Percentiles rank a stretch among this genome's conserved stretches.
Evolutionary conservation across 495 filamentous ascomycete species (phyloP).

Genomic region (Trichoderma gamsii): DNA sequence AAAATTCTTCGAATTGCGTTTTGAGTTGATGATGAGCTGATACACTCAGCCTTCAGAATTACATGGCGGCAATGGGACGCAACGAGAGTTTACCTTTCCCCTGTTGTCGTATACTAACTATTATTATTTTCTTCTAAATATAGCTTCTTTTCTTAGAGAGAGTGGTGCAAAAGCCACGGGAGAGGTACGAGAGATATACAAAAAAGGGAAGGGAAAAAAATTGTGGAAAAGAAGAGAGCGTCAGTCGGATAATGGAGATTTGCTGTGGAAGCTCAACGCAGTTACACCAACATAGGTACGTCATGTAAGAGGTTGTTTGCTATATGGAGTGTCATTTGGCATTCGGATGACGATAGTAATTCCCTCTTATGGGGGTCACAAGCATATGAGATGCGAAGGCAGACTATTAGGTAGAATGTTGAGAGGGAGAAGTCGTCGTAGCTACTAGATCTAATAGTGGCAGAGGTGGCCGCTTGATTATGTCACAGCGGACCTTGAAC

Average conservation of each 20-base stretch:
- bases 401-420: no score
- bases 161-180: not conserved
- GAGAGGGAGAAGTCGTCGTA: no score
- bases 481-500: no score
- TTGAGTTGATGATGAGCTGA: not conserved
- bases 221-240: not conserved
- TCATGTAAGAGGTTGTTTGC: no score
- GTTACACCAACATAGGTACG: no score
- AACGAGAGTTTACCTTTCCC: not conserved
- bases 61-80: conserved; percentile 1
- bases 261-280: not conserved
- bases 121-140: not conserved
- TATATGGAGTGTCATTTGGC: no score
- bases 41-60: not conserved
- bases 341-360: no score
- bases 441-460: no score
- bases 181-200: not conserved
- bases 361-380: no score
- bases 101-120: not conserved
- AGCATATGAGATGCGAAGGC: no score
- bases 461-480: no score
- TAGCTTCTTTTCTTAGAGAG: not conserved
- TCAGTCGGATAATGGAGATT: not conserved
- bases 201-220: not conserved
- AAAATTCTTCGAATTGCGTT: not conserved